Evolutionary conservation across 768 basidiomycete species (phyloP).

Genomic region (Dentipellis sp.): DNA sequence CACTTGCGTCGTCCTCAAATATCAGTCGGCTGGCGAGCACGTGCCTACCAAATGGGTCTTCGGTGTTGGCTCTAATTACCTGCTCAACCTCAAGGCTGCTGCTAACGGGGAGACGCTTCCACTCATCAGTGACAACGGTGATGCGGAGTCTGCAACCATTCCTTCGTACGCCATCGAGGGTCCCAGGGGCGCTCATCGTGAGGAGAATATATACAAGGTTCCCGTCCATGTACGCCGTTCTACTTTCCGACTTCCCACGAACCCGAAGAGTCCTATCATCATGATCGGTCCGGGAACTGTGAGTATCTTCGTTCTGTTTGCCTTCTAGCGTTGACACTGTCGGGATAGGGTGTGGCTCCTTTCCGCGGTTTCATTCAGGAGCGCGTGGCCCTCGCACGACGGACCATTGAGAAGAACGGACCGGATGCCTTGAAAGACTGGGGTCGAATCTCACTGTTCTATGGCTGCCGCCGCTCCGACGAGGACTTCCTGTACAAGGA

Average conservation of each 20-base stretch:
- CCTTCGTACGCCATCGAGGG: conserved; percentile 86
- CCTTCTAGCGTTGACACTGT: conserved; percentile 1
- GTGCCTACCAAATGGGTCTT: conserved; percentile 62
- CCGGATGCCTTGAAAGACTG: conserved; percentile 89
- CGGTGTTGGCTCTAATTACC: conserved; percentile 92
- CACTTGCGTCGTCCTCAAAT: conserved; percentile 93
- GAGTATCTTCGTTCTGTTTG: conserved; percentile 26
- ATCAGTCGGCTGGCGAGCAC: conserved; percentile 55
- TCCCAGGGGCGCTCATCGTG: conserved; percentile 78
- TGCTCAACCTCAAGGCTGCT: conserved; percentile 84
- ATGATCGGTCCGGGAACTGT: conserved; percentile 99
- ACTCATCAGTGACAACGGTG: conserved; percentile 26
- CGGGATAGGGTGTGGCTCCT: conserved; percentile 84
- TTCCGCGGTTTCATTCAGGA: conserved; percentile 99
- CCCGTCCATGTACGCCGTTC: conserved; percentile 94
- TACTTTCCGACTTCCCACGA: conserved; percentile 94
- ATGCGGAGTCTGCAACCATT: conserved; percentile 30
- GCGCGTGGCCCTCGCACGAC: conserved; percentile 90
- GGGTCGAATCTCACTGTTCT: conserved; percentile 92
- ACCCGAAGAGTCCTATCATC: conserved; percentile 96
- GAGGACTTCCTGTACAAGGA: conserved; percentile 93
- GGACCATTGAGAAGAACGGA: conserved; percentile 93
- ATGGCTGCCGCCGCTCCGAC: conserved; percentile 83
- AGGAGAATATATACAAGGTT: conserved; percentile 64
- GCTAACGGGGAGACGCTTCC: conserved; percentile 48